phyloP scores from a whole-genome alignment of 192 early-diverging fungal species.

The Podila verticillata region DNA sequence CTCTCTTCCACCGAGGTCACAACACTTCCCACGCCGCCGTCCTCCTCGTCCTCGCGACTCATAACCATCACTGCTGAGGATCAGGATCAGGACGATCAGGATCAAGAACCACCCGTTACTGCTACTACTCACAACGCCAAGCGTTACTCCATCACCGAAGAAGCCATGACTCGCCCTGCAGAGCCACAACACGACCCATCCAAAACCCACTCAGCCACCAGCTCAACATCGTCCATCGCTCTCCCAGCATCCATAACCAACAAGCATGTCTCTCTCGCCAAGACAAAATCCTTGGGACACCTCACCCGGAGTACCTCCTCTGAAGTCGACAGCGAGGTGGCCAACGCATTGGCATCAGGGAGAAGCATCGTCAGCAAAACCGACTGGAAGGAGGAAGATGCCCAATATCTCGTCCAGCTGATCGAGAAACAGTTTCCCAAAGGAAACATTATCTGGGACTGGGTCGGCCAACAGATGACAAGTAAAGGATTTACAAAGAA shows the following conservation, averaged over 20 bases:
- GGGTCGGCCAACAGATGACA: constrained; percentile 50
- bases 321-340: constrained; percentile 46
- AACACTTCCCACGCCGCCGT: constrained; percentile 38
- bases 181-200: background rate
- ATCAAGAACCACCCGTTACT: background rate
- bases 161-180: background rate
- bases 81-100: constrained; percentile 1
- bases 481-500: constrained; percentile 42
- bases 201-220: constrained; percentile 34
- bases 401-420: constrained; percentile 35
- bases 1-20: background rate
- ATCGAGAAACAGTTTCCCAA: constrained; percentile 49
- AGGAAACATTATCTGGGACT: constrained; percentile 53
- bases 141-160: background rate
- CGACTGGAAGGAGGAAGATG: constrained; percentile 52
- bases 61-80: constrained; percentile 6
- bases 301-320: constrained; percentile 43
- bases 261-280: constrained; percentile 29
- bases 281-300: constrained; percentile 43
- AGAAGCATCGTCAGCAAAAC: constrained; percentile 48
- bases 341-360: constrained; percentile 42
- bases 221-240: constrained; percentile 29
- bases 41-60: constrained; percentile 25
- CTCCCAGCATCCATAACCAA: constrained; percentile 17
- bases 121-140: background rate